Base-by-base conservation (phyloP, 1,284 basidiomycete genomes). In the Puccinia triticina region DNA sequence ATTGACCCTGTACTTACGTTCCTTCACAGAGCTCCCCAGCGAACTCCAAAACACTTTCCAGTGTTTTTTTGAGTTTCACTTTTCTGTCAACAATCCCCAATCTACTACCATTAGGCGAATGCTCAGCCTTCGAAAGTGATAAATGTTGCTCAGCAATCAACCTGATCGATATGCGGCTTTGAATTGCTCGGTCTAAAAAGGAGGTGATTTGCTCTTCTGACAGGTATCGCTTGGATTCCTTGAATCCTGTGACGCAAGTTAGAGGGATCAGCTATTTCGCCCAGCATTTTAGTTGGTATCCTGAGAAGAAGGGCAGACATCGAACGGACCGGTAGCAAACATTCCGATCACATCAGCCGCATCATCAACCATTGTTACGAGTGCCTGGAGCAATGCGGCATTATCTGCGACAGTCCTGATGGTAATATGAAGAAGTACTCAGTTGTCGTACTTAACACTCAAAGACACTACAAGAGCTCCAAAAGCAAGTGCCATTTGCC, bases 1-100 rank as follows among this genome's bases (percentile, higher is more conserved):
- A n/a, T n/a, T n/a, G n/a, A n/a, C n/a, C n/a, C n/a, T n/a, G n/a
- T 32, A 67, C 79, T 75, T 48, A 75, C 79, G 72, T 82, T 74
- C 50, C 71, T 61, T 82, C 53, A 43, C 79, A 82, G 18, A 82
- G 72, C 55, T 82, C 72, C 11, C 29, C 48, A 37, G 64, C 43
- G 50, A 82, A 82, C 50, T 59, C n/a, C 14, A 71, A 40, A 14
- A 71, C 69, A 23, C 72, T 40, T 50, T 82, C 72, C 40, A 82
- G 40, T 14, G 72, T 64, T 50, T 75, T 61, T 14, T 46, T 29
- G 29, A 75, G 34, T 16, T 66, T 26, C 12, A 82, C 21, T 53
- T 82, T 43, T 10, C 32, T 34, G 34, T 82, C 72, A 37, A 82
- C 71, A 8, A 82, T 82, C 14, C 79, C 79, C 23, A 66, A 66